Base-by-base conservation (phyloP, 176 grass and related monocot species). In the Cenchrus purpureus region DNA sequence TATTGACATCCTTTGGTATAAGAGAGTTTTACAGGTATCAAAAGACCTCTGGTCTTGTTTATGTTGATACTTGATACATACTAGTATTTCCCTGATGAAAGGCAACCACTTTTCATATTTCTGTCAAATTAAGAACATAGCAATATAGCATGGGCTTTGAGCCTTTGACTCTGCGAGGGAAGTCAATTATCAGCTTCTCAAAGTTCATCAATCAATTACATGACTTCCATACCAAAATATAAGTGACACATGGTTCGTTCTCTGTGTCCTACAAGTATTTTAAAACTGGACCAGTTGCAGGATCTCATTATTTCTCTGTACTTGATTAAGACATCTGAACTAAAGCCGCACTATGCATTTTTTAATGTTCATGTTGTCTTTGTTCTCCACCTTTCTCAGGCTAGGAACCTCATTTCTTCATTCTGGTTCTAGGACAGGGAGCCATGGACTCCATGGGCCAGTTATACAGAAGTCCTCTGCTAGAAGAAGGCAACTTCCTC, bases 401-500 rank as follows among this genome's bases (percentile, higher is more conserved):
- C 28, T 17, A 10, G 11, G 14, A 51, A 48, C 44, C 61, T 66
- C 4, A 10, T 65, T 45, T 68, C 63, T 52, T 67, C 19, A 12
- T 8, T 37, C 15, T 16, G 25, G 2, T 10, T 28, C 14, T 17
- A 70, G 29, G 65, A 44, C 43, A 55, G n/a, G 8, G 17, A 67
- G 50, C 64, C 22, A 68, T 68, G 65, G 50, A 81, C 11, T 81
- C 63, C 65, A 81, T 2, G 37, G 65, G 53, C 12, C 65, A 81
- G 17, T 7, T 42, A 22, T 3, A 8, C 19, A 22, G 12, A 20
- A 81, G 49, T 55, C 64, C 17, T 22, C 65, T 81, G 5, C 65
- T 57, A 8, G 65, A 68, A 40, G 79, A 68, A 43, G 53, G 58
- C 10, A 40, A 68, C 46, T 46, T 29, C 19, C 12, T 2, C 14